A percentile compares a stretch with the other conserved stretches of the same genome.
Conservation (phyloP, 805 yeast species). For the Ogataea trehaloabstinens region DNA sequence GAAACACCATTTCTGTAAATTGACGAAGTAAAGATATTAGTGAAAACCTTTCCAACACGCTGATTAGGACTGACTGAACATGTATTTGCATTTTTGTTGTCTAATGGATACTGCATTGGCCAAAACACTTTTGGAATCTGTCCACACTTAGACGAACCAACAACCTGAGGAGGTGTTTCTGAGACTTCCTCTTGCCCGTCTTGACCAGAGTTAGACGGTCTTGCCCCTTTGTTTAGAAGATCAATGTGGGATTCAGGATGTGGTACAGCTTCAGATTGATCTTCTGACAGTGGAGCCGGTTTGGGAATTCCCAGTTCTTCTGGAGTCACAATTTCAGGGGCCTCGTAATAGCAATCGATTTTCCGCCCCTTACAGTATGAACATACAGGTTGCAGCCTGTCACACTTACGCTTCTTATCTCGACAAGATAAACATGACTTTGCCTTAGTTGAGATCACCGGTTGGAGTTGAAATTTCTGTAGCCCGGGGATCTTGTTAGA, state of each 20-base stretch:
- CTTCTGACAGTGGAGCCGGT: too few species aligned
- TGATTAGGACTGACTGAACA: constrained; percentile 12
- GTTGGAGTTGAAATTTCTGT: constrained; percentile 12
- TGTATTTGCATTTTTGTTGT: neutral
- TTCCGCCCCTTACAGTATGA: constrained; percentile 47
- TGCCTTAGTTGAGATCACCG: constrained; percentile 7
- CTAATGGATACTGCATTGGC: constrained; percentile 2
- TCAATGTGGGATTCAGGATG: too few species aligned
- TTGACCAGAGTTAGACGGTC: too few species aligned
- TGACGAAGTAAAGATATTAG: constrained; percentile 26
- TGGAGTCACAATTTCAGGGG: constrained; percentile 39
- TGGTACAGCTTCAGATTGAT: too few species aligned
- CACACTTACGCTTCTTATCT: constrained; percentile 60
- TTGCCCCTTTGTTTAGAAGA: too few species aligned
- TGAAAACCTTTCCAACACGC: constrained; percentile 22
- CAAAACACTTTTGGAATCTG: constrained; percentile 6
- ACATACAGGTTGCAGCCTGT: constrained; percentile 58
- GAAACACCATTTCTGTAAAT: constrained; percentile 7
- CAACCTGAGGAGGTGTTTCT: too few species aligned
- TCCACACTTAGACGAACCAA: too few species aligned
- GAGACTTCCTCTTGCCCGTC: too few species aligned
- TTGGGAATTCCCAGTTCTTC: too few species aligned
- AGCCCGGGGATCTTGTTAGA: constrained; percentile 15
- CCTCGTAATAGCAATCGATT: constrained; percentile 49
- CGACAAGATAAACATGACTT: constrained; percentile 53